Conservation (phyloP, 139 green algal genomes). For the Chlorella sorokiniana region DNA sequence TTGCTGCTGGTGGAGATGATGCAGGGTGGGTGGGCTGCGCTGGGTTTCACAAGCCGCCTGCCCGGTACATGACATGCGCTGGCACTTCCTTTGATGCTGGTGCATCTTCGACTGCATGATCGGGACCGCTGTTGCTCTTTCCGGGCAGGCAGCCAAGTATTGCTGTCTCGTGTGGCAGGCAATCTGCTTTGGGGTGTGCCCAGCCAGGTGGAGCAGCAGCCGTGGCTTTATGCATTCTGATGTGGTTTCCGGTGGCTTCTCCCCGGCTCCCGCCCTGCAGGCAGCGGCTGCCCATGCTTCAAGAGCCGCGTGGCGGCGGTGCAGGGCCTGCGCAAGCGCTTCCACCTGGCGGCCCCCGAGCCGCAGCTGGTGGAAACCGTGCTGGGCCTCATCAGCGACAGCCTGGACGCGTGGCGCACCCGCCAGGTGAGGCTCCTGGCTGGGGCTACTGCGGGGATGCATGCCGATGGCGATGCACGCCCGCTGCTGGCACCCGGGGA, state of each 20-base stretch:
- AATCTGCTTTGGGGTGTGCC: background rate
- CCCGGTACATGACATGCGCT: too few species aligned
- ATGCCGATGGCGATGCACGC: too few species aligned
- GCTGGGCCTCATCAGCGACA: slow-evolving; percentile 87
- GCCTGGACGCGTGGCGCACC: slow-evolving; percentile 94
- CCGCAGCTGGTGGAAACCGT: slow-evolving; percentile 81
- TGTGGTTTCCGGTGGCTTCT: background rate
- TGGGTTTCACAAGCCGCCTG: too few species aligned
- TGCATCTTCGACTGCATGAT: too few species aligned
- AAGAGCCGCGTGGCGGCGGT: slow-evolving; percentile 75
- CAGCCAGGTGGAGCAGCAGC: background rate
- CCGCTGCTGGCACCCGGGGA: background rate
- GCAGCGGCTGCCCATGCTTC: slow-evolving; percentile 92
- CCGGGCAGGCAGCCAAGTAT: too few species aligned
- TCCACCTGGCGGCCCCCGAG: slow-evolving; percentile 71
- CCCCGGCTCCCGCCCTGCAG: background rate
- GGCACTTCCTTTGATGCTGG: too few species aligned
- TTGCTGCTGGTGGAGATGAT: slow-evolving; percentile 93
- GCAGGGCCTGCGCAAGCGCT: slow-evolving; percentile 83
- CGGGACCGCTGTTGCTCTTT: too few species aligned
- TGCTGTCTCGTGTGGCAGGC: too few species aligned
- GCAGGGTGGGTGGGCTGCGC: slow-evolving; percentile 33
- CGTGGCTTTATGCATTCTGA: too few species aligned
- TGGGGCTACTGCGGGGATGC: background rate
- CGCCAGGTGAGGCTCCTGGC: slow-evolving; percentile 59